Conservation (phyloP, 2,329 filamentous ascomycete genomes). For the Clonostachys byssicola region DNA sequence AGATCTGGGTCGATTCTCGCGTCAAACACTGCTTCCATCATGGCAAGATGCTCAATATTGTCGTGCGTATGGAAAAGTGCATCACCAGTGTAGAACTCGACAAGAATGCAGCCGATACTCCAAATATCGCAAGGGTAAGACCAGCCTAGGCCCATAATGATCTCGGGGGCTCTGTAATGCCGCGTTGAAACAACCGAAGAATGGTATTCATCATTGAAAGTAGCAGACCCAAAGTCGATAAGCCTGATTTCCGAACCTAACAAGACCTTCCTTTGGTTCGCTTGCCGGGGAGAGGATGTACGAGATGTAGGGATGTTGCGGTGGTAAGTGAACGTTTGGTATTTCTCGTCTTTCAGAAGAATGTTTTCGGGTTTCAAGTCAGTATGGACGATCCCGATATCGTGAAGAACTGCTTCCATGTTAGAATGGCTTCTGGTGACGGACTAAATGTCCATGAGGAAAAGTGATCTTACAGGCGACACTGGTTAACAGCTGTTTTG, state of each 20-base stretch:
- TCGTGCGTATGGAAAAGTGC: constrained; percentile 71
- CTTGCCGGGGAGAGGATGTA: constrained; percentile 54
- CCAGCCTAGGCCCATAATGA: constrained; percentile 68
- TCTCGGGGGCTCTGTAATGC: constrained; percentile 67
- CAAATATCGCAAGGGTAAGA: constrained; percentile 70
- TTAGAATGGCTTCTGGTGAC: background rate
- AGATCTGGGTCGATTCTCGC: constrained; percentile 54
- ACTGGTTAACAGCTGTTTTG: constrained; percentile 95
- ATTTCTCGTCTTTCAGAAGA: constrained; percentile 58
- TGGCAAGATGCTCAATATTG: constrained; percentile 69
- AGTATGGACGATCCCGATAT: constrained; percentile 97
- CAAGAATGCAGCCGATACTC: constrained; percentile 70
- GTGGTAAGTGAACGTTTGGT: constrained; percentile 69
- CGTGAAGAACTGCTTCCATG: constrained; percentile 71
- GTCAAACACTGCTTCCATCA: constrained; percentile 69
- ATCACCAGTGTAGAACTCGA: constrained; percentile 69
- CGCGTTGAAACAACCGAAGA: constrained; percentile 68
- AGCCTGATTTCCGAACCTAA: constrained; percentile 66
- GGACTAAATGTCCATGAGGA: background rate
- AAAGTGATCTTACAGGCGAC: constrained; percentile 79
- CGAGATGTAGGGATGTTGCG: constrained; percentile 66
- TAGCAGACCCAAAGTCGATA: constrained; percentile 69
- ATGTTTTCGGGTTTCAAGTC: constrained; percentile 71
- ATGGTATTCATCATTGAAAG: constrained; percentile 70
- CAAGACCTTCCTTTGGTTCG: constrained; percentile 59